Conservation (phyloP, 306 rosid genomes). For the Cyclanthera cordifolia region DNA sequence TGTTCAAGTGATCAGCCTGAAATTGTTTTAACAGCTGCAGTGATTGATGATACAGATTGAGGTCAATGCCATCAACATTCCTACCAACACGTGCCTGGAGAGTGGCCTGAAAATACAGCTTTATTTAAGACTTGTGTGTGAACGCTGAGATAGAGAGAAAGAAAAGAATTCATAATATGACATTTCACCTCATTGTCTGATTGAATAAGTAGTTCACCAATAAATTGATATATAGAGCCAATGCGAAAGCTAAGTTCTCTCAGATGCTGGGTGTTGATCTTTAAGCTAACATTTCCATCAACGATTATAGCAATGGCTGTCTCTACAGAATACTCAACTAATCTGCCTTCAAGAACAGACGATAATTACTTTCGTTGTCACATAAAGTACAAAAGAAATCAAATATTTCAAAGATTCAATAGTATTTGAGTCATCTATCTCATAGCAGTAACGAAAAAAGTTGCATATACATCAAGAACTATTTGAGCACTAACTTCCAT, state of each 20-base stretch:
- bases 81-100: constrained; percentile 72
- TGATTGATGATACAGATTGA: constrained; percentile 68
- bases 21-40: constrained; percentile 55
- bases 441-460: neutral
- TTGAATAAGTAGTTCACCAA: constrained; percentile 63
- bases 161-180: constrained; percentile 3
- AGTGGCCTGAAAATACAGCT: constrained; percentile 37
- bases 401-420: neutral
- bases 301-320: constrained; percentile 44
- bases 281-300: constrained; percentile 41
- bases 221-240: constrained; percentile 71
- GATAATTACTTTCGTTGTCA: constrained; percentile 3
- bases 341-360: constrained; percentile 24
- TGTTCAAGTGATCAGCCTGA: constrained; percentile 45
- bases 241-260: constrained; percentile 46
- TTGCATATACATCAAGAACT: neutral
- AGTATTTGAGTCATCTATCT: neutral
- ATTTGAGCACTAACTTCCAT: neutral
- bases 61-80: constrained; percentile 85
- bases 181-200: constrained; percentile 51
- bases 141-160: constrained; percentile 2
- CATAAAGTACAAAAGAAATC: neutral
- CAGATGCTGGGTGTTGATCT: constrained; percentile 45
- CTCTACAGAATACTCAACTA: constrained; percentile 48
- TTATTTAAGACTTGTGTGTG: constrained; percentile 11